These are phyloP conservation scores for Chrysanthemum makinoi DNA, from an alignment of 129 eudicot species.

Conservation along the genomic window DNA sequence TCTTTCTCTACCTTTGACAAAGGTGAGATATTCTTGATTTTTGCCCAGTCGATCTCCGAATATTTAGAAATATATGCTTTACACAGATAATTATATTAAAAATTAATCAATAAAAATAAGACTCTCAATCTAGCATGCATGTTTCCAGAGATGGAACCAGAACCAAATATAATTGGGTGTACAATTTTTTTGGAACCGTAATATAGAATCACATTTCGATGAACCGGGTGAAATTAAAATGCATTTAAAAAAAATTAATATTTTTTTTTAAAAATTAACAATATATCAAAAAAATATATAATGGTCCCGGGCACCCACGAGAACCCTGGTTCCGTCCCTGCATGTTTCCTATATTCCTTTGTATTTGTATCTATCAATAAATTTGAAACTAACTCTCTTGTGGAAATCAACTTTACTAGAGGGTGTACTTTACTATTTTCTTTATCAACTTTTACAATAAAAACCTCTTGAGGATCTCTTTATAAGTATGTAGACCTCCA, in stretches of 20 bases:
- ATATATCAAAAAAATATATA: too few relatives aligned
- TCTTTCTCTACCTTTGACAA: neutral
- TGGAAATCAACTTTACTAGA: slow-evolving; percentile 24
- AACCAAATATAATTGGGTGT: too few relatives aligned
- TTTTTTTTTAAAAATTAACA: too few relatives aligned
- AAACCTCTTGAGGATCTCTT: slow-evolving; percentile 28
- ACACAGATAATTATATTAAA: too few relatives aligned
- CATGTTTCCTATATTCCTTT: neutral
- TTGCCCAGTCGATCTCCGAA: too few relatives aligned
- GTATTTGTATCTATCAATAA: slow-evolving; percentile 24
- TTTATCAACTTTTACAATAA: slow-evolving; percentile 33
- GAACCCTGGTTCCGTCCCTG: neutral
- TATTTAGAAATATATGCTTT: too few relatives aligned
- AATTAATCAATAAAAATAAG: neutral
- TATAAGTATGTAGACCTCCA: slow-evolving; percentile 34
- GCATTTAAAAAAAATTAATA: too few relatives aligned
- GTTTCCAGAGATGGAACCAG: neutral
- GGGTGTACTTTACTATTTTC: slow-evolving; percentile 34
- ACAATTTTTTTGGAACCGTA: too few relatives aligned
- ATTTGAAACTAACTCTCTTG: slow-evolving; percentile 16
- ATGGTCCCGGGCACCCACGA: too few relatives aligned
- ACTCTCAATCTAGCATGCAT: neutral
- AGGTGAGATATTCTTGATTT: neutral
- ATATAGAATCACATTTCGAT: too few relatives aligned
- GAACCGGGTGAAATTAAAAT: too few relatives aligned